phyloP scores from a whole-genome alignment of 768 basidiomycete species.

The Pholiota microspora region DNA sequence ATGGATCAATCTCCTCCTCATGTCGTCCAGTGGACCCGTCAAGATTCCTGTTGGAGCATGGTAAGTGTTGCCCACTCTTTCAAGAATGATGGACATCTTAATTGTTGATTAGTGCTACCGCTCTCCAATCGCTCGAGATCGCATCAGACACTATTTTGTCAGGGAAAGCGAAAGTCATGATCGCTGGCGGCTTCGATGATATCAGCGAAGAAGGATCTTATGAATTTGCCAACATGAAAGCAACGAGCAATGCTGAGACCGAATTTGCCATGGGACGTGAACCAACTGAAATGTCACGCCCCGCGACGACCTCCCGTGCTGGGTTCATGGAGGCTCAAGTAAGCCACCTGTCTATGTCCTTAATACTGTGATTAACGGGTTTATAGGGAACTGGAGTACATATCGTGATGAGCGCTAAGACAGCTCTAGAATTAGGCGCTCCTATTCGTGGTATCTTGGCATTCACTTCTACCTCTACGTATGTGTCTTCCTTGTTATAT shows the following conservation, averaged over 20 bases:
- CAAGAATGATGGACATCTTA: conserved; percentile 2
- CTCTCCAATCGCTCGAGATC: conserved; percentile 96
- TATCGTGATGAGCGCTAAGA: conserved; percentile 95
- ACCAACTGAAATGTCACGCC: conserved; percentile 98
- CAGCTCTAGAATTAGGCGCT: conserved; percentile 90
- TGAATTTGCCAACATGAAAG: conserved; percentile 99
- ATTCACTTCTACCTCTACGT: conserved; percentile 96
- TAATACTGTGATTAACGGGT: too few relatives aligned
- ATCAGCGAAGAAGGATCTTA: conserved; percentile 97
- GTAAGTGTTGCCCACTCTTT: conserved; percentile 41
- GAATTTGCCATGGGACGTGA: conserved; percentile 99
- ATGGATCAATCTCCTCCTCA: conserved; percentile 92
- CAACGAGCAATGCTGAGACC: conserved; percentile 94
- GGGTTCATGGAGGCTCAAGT: conserved; percentile 94
- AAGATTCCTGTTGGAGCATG: conserved; percentile 99
- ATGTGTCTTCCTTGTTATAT: conserved; percentile 28
- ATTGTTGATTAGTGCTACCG: conserved; percentile 70
- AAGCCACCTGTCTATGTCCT: background rate
- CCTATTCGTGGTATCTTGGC: conserved; percentile 92
- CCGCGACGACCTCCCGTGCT: conserved; percentile 92
- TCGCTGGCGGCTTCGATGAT: conserved; percentile 98
- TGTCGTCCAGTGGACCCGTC: conserved; percentile 96
- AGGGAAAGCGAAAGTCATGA: conserved; percentile 99
- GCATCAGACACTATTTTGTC: conserved; percentile 94
- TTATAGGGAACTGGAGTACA: conserved; percentile 89